These are phyloP conservation scores for Tetrapisispora fleetii DNA, from an alignment of 805 yeast species.

Conservation along the genomic window DNA sequence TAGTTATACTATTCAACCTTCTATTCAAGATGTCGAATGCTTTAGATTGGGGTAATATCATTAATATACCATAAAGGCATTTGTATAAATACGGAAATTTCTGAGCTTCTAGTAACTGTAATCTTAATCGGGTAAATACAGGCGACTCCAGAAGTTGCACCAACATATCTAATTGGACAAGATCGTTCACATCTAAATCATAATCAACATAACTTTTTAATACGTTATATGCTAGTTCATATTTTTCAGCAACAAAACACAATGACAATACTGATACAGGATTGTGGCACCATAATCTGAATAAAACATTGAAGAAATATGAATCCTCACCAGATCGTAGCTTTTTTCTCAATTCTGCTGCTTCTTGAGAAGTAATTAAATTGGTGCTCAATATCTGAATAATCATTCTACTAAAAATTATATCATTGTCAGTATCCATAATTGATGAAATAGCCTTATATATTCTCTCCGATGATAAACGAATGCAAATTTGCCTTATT, in stretches of 20 bases:
- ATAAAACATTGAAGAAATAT: conserved; percentile 61
- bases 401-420: conserved; percentile 67
- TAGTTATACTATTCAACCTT: conserved; percentile 43
- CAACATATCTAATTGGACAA: conserved; percentile 79
- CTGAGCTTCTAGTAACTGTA: conserved; percentile 84
- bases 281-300: conserved; percentile 86
- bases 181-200: conserved; percentile 61
- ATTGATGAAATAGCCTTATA: conserved; percentile 74
- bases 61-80: conserved; percentile 81
- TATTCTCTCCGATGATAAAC: conserved; percentile 72
- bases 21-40: conserved; percentile 78
- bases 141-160: conserved; percentile 91
- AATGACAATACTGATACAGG: conserved; percentile 81
- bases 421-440: conserved; percentile 47
- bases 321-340: conserved; percentile 62
- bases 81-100: conserved; percentile 72
- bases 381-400: conserved; percentile 83
- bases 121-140: conserved; percentile 73
- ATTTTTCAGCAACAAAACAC: conserved; percentile 77
- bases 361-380: conserved; percentile 75
- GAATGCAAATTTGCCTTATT: conserved; percentile 70
- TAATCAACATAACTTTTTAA: conserved; percentile 70
- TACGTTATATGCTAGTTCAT: conserved; percentile 78
- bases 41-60: conserved; percentile 89
- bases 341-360: conserved; percentile 57